A percentile compares a stretch with the other conserved stretches of the same genome.
Conservation (phyloP, 148 eudicot species). For the Rhododendron molle region DNA sequence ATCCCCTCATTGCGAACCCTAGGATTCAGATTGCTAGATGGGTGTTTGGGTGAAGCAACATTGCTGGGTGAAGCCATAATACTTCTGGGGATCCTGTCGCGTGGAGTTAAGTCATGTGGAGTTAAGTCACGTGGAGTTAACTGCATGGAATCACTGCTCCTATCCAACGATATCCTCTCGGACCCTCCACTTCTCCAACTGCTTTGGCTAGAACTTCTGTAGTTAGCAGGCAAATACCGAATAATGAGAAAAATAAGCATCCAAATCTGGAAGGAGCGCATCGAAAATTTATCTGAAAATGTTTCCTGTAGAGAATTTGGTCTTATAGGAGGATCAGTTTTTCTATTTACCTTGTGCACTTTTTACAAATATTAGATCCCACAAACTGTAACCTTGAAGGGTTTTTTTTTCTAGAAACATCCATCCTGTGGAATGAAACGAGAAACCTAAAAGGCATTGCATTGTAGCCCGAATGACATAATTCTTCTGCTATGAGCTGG, state of each 20-base stretch:
- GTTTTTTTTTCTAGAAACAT: not conserved
- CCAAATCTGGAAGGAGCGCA: not conserved
- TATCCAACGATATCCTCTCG: constrained; percentile 11
- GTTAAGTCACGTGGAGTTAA: not conserved
- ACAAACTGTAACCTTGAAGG: not conserved
- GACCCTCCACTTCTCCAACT: constrained; percentile 30
- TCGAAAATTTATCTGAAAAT: not conserved
- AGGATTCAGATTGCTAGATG: constrained; percentile 10
- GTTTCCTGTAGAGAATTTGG: not conserved
- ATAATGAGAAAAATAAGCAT: not conserved
- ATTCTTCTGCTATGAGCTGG: not conserved
- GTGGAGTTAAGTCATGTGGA: constrained; percentile 3
- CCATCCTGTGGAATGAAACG: not conserved
- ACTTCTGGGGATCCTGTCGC: constrained; percentile 5
- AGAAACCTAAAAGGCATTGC: not conserved
- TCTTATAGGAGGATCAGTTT: not conserved
- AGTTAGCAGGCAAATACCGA: not conserved
- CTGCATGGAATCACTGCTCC: constrained; percentile 11
- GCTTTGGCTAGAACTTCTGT: constrained; percentile 15
- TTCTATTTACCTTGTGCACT: not conserved
- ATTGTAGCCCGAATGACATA: not conserved
- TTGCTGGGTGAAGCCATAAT: constrained; percentile 8
- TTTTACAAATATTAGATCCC: not conserved
- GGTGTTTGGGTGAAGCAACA: constrained; percentile 13
- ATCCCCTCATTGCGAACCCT: not conserved